Conservation (phyloP, 345 rosid genomes). For the Gossypium sturtianum region DNA sequence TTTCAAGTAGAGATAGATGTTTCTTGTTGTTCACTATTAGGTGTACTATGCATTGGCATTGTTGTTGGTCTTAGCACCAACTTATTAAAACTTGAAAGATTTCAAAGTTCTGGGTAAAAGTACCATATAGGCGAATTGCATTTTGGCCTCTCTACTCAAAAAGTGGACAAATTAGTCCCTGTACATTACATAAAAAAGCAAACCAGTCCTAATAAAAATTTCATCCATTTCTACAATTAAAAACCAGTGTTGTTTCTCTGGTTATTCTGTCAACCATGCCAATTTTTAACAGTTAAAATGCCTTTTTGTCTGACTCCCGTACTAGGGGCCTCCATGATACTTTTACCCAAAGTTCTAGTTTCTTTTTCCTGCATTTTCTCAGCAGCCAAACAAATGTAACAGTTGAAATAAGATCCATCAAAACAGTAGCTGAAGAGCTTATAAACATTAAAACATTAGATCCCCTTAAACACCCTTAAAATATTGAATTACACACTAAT, state of each 20-base stretch:
- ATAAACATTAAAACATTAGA: slow-evolving; percentile 4
- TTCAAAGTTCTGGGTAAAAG: background rate
- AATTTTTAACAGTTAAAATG: no score
- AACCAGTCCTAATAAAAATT: no score
- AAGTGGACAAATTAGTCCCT: no score
- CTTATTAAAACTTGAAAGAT: slow-evolving; percentile 1
- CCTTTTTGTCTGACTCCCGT: no score
- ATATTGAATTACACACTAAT: background rate
- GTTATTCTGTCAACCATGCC: no score
- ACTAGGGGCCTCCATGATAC: no score
- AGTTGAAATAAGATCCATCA: background rate
- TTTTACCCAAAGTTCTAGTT: background rate
- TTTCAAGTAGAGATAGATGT: background rate
- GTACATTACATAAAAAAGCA: no score
- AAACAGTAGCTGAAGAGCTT: background rate
- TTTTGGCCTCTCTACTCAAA: no score
- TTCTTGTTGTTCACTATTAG: background rate
- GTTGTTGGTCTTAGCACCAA: background rate
- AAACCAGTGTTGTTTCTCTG: no score
- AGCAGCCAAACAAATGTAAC: background rate
- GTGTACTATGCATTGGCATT: background rate
- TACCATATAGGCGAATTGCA: no score
- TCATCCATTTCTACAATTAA: no score
- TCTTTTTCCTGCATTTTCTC: slow-evolving; percentile 4
- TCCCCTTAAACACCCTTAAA: background rate